A percentile compares a stretch with the other conserved stretches of the same genome.
Evolutionary conservation across 345 rosid genomes (phyloP).

Genomic region (Arabis hirsuta): DNA sequence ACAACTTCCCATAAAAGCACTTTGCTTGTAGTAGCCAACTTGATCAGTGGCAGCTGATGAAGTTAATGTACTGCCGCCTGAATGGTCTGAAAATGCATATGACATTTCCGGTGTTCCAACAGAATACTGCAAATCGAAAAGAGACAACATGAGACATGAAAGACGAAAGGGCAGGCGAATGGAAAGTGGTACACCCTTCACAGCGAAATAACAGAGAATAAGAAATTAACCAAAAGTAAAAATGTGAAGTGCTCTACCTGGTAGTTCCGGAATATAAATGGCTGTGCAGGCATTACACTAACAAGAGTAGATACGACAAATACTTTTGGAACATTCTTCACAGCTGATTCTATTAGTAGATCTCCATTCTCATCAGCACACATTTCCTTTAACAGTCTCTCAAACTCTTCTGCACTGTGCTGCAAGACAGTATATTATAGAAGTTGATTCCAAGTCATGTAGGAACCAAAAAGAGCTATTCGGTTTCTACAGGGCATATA

Average conservation of each 20-base stretch:
- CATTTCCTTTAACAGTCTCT: constrained; percentile 95
- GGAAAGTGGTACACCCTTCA: constrained; percentile 10
- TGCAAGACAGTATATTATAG: constrained; percentile 60
- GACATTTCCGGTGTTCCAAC: constrained; percentile 93
- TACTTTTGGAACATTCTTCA: constrained; percentile 89
- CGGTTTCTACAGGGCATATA: neutral
- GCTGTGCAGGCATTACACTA: constrained; percentile 94
- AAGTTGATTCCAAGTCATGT: constrained; percentile 36
- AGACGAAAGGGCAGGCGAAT: neutral
- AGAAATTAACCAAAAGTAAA: constrained; percentile 2
- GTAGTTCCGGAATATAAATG: constrained; percentile 93
- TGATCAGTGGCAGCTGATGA: constrained; percentile 76
- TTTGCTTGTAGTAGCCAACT: constrained; percentile 78
- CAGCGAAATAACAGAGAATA: neutral
- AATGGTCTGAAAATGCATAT: constrained; percentile 70
- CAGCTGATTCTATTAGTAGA: constrained; percentile 91
- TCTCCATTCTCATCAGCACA: constrained; percentile 97
- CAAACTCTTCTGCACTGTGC: constrained; percentile 99
- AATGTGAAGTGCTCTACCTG: constrained; percentile 58
- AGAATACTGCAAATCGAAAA: constrained; percentile 67
- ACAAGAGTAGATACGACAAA: constrained; percentile 94
- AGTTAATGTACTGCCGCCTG: constrained; percentile 64
- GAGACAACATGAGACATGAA: constrained; percentile 7
- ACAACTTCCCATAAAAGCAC: constrained; percentile 97
- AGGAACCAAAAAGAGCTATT: constrained; percentile 17